These are phyloP conservation scores for Amaranthus tricolor DNA, from an alignment of 179 eudicot species.

Conservation along the genomic window DNA sequence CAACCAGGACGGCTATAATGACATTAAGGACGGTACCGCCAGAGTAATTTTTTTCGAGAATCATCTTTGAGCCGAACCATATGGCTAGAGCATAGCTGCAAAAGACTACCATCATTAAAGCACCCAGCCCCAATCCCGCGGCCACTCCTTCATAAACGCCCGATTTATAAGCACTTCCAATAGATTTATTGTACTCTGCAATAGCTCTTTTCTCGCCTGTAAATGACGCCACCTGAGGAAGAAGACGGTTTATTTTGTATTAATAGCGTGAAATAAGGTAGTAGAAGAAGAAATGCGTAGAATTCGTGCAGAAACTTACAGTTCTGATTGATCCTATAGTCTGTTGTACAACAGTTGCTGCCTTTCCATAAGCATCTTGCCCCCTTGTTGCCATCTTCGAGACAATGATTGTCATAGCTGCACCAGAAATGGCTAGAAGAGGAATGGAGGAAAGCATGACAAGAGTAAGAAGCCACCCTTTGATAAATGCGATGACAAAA, in stretches of 20 bases:
- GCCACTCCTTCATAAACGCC: constrained; percentile 37
- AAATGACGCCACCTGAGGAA: constrained; percentile 39
- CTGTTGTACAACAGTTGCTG: constrained; percentile 60
- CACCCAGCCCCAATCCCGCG: constrained; percentile 30
- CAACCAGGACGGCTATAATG: constrained; percentile 33
- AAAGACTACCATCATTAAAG: constrained; percentile 23
- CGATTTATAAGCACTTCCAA: constrained; percentile 30
- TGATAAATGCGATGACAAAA: constrained; percentile 55
- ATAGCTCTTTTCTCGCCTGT: constrained; percentile 40
- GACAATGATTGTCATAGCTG: constrained; percentile 33
- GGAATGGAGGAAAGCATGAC: constrained; percentile 61
- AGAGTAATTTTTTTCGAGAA: constrained; percentile 25
- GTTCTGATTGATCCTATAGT: constrained; percentile 71
- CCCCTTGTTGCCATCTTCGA: constrained; percentile 44
- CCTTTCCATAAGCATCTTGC: constrained; percentile 55
- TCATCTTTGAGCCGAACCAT: constrained; percentile 40
- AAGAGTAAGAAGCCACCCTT: constrained; percentile 75
- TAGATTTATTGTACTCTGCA: constrained; percentile 30
- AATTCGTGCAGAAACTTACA: constrained; percentile 28
- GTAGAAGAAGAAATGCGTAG: too few relatives aligned
- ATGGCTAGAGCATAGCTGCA: constrained; percentile 35
- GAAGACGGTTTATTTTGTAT: neutral
- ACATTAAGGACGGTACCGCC: constrained; percentile 37
- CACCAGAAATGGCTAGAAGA: constrained; percentile 37
- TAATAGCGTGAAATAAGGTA: too few relatives aligned